Evolutionary conservation across 495 filamentous ascomycete species (phyloP).

Genomic region (Rusavskia elegans): DNA sequence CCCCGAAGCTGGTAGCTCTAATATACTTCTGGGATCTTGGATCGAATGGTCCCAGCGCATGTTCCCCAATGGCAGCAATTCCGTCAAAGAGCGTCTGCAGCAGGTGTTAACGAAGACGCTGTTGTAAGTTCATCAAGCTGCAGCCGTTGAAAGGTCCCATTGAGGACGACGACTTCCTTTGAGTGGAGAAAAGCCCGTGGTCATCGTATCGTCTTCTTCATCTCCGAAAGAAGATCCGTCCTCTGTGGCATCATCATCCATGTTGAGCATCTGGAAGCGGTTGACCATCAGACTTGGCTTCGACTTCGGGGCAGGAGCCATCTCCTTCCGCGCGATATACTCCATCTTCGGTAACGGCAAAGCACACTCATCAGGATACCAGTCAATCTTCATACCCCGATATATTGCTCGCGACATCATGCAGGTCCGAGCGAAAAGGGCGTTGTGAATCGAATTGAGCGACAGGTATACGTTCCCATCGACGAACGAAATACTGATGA

Average conservation of each 20-base stretch:
- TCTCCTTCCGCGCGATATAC: constrained; percentile 19
- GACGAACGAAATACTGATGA: constrained; percentile 48
- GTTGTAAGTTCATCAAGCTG: constrained; percentile 1
- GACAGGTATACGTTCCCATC: constrained; percentile 45
- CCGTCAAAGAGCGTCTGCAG: no score
- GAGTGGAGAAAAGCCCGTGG: constrained; percentile 6
- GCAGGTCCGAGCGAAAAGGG: constrained; percentile 58
- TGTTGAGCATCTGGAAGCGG: constrained; percentile 48
- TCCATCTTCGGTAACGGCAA: constrained; percentile 32
- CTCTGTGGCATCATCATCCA: constrained; percentile 29
- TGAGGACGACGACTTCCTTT: constrained; percentile 6
- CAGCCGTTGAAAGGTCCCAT: constrained; percentile 10
- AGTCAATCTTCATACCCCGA: constrained; percentile 57
- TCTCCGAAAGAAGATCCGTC: constrained; percentile 13
- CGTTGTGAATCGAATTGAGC: constrained; percentile 65
- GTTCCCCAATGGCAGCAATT: no score
- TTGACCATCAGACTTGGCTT: constrained; percentile 28
- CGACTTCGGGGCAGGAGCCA: constrained; percentile 16
- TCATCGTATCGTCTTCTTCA: constrained; percentile 6
- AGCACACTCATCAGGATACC: constrained; percentile 60
- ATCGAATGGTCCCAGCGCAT: no score
- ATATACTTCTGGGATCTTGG: no score
- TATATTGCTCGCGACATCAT: constrained; percentile 66
- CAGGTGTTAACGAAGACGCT: no score
- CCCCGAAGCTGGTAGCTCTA: no score